Conservation (phyloP, 2,329 filamentous ascomycete species). For the Colletotrichum cuscutae region DNA sequence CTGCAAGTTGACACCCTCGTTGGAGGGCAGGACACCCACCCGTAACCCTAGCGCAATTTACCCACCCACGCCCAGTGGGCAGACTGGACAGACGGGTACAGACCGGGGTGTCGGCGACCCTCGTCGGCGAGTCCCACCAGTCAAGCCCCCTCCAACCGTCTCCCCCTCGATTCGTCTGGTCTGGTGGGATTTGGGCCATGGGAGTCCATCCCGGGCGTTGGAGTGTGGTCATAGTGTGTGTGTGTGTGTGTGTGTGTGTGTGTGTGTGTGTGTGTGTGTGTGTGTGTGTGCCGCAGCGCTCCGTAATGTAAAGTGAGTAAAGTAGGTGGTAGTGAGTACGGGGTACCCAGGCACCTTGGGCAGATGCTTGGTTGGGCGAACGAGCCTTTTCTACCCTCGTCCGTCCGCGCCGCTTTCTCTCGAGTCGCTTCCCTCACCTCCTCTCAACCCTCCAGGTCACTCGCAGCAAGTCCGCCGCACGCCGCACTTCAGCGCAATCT, state of each 20-base stretch:
- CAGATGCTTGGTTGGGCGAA: slow-evolving; percentile 29
- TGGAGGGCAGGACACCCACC: slow-evolving; percentile 31
- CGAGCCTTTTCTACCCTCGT: slow-evolving; percentile 35
- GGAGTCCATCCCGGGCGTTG: slow-evolving; percentile 23
- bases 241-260: not conserved
- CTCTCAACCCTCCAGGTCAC: slow-evolving; percentile 28
- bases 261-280: not conserved
- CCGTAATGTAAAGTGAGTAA: slow-evolving; percentile 1
- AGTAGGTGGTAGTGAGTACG: slow-evolving; percentile 20
- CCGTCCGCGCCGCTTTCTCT: slow-evolving; percentile 20
- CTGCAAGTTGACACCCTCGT: slow-evolving; percentile 24
- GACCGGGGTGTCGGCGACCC: slow-evolving; percentile 19
- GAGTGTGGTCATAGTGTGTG: slow-evolving; percentile 13
- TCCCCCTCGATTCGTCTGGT: slow-evolving; percentile 23
- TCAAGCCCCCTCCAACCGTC: slow-evolving; percentile 28
- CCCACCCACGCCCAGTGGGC: slow-evolving; percentile 24
- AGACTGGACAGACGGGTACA: slow-evolving; percentile 18
- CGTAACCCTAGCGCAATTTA: slow-evolving; percentile 32
- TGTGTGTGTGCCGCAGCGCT: not conserved
- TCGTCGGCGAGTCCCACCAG: slow-evolving; percentile 27
- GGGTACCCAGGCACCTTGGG: slow-evolving; percentile 28
- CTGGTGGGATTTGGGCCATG: slow-evolving; percentile 23
- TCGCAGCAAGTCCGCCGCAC: slow-evolving; percentile 19
- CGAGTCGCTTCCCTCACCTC: slow-evolving; percentile 15
- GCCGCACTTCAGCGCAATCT: slow-evolving; percentile 28